These are phyloP conservation scores for Gnomoniopsis sp. DNA, from an alignment of 2,329 filamentous ascomycete species.

Conservation along the genomic window DNA sequence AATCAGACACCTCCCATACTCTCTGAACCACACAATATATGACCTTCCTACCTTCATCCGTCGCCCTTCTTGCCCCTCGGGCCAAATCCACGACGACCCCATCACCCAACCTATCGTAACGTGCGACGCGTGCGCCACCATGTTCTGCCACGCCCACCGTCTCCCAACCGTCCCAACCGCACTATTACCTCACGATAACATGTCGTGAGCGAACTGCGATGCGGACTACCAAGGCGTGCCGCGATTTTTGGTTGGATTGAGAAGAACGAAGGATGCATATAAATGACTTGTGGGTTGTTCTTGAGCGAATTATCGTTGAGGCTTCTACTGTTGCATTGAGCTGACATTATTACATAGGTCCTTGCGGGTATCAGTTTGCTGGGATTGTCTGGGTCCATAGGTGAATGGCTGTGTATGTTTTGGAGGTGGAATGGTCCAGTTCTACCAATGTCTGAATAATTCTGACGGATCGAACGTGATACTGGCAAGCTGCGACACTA, in stretches of 20 bases:
- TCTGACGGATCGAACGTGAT: too few species aligned
- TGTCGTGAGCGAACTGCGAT: conserved; percentile 26
- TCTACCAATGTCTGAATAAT: too few species aligned
- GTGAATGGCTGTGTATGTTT: not conserved
- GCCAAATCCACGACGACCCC: conserved; percentile 38
- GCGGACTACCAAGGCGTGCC: conserved; percentile 12
- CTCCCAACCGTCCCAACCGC: conserved; percentile 5
- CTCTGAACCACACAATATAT: conserved; percentile 23
- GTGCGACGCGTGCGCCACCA: conserved; percentile 23
- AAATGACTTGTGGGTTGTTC: conserved; percentile 21
- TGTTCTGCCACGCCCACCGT: conserved; percentile 27
- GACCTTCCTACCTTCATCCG: conserved; percentile 36
- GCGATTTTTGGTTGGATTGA: conserved; percentile 26
- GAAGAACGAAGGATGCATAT: conserved; percentile 11
- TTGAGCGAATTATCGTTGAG: too few species aligned
- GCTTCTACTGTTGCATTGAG: too few species aligned
- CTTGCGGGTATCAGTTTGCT: conserved; percentile 19
- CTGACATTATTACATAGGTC: too few species aligned
- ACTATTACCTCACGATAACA: conserved; percentile 19
- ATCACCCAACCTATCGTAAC: conserved; percentile 27
- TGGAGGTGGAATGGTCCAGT: not conserved
- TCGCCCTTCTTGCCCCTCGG: conserved; percentile 39
- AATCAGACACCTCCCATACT: not conserved
- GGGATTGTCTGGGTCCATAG: conserved; percentile 16
- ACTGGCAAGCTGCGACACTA: too few species aligned